Conservation (phyloP, 1,284 basidiomycete species). For the Boletus semigastroideus region DNA sequence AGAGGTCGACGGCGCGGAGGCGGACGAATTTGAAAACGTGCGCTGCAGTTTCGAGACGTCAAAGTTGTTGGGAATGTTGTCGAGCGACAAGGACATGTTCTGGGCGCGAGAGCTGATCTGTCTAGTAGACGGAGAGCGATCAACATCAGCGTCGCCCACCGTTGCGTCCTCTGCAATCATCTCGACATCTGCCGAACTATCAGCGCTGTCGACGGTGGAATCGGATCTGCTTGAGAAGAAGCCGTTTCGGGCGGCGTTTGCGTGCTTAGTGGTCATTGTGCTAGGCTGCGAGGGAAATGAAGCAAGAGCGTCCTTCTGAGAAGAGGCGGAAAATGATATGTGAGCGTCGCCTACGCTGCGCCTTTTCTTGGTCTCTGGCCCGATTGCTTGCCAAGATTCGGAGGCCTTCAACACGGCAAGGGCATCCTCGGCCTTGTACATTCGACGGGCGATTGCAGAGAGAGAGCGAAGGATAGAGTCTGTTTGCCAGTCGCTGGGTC, state of each 20-base stretch:
- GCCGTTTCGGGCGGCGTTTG: constrained; percentile 16
- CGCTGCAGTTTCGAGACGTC: constrained; percentile 34
- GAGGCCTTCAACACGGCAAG: constrained; percentile 40
- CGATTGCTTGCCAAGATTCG: constrained; percentile 36
- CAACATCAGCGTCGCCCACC: constrained; percentile 31
- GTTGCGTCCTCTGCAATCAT: constrained; percentile 31
- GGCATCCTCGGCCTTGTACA: constrained; percentile 60
- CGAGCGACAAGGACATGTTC: constrained; percentile 42
- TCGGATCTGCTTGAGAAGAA: constrained; percentile 30
- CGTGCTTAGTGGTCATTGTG: constrained; percentile 17
- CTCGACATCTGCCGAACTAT: constrained; percentile 27
- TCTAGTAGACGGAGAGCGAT: constrained; percentile 23
- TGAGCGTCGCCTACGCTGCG: constrained; percentile 47
- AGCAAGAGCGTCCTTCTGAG: constrained; percentile 27
- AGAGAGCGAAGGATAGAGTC: constrained; percentile 61
- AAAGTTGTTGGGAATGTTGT: constrained; percentile 41
- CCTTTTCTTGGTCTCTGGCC: constrained; percentile 50
- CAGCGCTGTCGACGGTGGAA: not conserved
- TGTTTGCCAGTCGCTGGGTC: constrained; percentile 63
- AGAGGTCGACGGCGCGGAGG: constrained; percentile 45
- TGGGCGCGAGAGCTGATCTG: constrained; percentile 29
- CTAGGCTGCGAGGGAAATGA: constrained; percentile 28
- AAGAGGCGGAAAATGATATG: constrained; percentile 25
- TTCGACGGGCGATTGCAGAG: constrained; percentile 52
- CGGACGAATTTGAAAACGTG: constrained; percentile 26